A percentile compares a stretch with the other conserved stretches of the same genome.
Conservation (phyloP, 2,329 filamentous ascomycete species). For the Hymenoscyphus repandus region DNA sequence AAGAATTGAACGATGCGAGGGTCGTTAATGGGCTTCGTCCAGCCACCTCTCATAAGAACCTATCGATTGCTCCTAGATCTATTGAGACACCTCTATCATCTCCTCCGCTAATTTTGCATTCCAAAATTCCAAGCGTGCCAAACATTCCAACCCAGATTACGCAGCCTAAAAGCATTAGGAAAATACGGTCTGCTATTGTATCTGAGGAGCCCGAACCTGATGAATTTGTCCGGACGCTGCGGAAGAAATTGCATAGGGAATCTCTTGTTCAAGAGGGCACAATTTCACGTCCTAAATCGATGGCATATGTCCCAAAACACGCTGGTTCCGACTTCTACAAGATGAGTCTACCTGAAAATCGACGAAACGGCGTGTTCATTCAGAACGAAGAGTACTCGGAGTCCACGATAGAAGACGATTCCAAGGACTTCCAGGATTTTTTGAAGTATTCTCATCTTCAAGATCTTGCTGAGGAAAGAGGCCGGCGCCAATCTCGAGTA, state of each 20-base stretch:
- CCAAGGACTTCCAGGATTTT: slow-evolving; percentile 2
- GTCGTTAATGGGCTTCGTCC: background rate
- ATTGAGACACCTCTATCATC: background rate
- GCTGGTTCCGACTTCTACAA: slow-evolving; percentile 13
- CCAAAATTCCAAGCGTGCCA: background rate
- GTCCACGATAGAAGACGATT: background rate
- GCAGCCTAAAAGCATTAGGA: background rate
- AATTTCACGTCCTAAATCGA: background rate
- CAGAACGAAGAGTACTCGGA: background rate
- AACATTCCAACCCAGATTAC: background rate
- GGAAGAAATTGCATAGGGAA: background rate
- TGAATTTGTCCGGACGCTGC: background rate
- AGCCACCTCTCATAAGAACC: background rate
- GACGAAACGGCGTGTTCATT: background rate
- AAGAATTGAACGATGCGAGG: background rate
- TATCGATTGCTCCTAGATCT: background rate
- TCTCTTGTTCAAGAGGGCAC: background rate
- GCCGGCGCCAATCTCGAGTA: slow-evolving; percentile 1
- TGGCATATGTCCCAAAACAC: slow-evolving; percentile 15
- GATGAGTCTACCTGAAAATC: background rate
- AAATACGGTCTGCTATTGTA: background rate
- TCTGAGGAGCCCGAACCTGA: background rate
- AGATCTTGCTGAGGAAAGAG: slow-evolving; percentile 1
- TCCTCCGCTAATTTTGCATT: too few species aligned
- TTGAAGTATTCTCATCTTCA: background rate